Evolutionary conservation across 2,329 filamentous ascomycete species (phyloP), one percentile per base, ranked within the genome.

Genomic region (Beauveria medogensis): DNA sequence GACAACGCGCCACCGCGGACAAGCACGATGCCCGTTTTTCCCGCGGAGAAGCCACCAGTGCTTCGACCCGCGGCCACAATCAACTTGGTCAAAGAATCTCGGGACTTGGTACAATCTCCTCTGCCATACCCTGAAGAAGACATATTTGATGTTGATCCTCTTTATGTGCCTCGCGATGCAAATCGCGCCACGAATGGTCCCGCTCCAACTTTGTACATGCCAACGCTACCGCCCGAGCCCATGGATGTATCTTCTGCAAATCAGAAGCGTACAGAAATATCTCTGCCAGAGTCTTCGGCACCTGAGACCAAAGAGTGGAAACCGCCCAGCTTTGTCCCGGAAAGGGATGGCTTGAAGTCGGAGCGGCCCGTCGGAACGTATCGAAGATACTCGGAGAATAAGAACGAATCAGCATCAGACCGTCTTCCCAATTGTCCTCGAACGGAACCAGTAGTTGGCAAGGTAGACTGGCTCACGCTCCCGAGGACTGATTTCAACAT

Each of bases 401-500:
- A 64, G 34, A 68, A 67, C 59, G 47, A 66, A 34, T 48, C 62
- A 47, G 60, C 67, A 60, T 59, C 80, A 7, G 70, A 75, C 12
- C 74, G 77, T 24, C 78, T 92, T 16, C 84, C 89, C 3, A 80
- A 85, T 3, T 96, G 92, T 67, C 87, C 87, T 7, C 82, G 90
- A 63, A 83, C 81, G 44, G 75, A 80, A 5, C 82, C 84, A 12
- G 81, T 84, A 14, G 76, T 82, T 10, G 86, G 86, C 2, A 81
- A 86, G 63, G 78, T 87, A 64, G 91, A 94, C 68, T 97, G 92
- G 90, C 85, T 92, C 63, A 92, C 88, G 0, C 78, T 97, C 5
- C 84, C 84, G 4, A 83, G 85, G 16, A 83, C 86, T 63, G 82
- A 86, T 14, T 89, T 97, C 66, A 85, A 90, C 64, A 88, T 97